Base-by-base conservation (phyloP, 148 eudicot genomes). In the Agrostemma githago region DNA sequence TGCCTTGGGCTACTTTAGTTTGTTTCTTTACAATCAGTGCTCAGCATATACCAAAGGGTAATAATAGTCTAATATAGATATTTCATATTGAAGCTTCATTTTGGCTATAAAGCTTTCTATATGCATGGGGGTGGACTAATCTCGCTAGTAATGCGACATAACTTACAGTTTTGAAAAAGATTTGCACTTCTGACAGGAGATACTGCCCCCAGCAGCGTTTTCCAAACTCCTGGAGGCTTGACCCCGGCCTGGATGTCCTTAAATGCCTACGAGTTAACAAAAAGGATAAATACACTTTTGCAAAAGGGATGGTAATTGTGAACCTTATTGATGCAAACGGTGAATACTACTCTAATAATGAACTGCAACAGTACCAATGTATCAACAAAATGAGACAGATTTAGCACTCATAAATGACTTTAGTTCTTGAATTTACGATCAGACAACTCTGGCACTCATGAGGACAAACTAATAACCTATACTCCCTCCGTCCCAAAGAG, bases 141-240 rank as follows among this genome's bases (percentile, higher is more conserved):
- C 51, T 42, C 53, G 43, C 44, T 19, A 60, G 37, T 58, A 38
- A 62, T 11, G 19, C 21, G 61, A 12, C 8, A 17, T 44, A 77
- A 82, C 95, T 77, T 87, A 94, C 98, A 78, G 19, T 79, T 81
- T 74, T 81, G 84, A 62, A 80, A 57, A 70, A 68, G 85, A 65
- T 82, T 86, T 43, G 87, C 72, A 73, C 77, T 86, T 63, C 77
- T 78, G 74, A 85, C 74, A 48, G 93, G 87, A 34, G 93, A 80
- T 62, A 88, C 21, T 6, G 82, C 86, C 72, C 81, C 96, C 53
- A 72, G 71, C 78, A 94, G 82, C 8, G 98, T 91, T 85, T 89
- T 89, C 90, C 84, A 84, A 38, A 91, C 86, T 81, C 98, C 98
- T 19, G 93, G 85, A 82, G 92, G 98, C 83, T 82, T 94, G 48